These are phyloP conservation scores for Mortierella sp. DNA, from an alignment of 371 early-diverging fungal species.

Conservation along the genomic window DNA sequence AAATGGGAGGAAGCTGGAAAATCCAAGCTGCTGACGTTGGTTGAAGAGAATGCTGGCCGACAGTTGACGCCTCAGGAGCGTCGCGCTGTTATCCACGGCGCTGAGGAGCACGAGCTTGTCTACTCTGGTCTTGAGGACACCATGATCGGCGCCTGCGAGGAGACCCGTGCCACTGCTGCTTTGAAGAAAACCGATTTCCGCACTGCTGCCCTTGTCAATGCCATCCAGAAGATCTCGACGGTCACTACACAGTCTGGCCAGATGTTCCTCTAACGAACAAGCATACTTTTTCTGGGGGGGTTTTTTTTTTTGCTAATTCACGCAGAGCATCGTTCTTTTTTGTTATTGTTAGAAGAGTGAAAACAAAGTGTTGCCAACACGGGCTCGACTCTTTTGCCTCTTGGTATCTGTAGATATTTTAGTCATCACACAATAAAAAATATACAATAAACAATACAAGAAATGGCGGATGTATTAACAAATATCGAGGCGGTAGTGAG, in stretches of 20 bases:
- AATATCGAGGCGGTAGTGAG: neutral
- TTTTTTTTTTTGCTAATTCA: too few relatives aligned
- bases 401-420: too few relatives aligned
- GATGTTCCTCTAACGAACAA: slow-evolving; percentile 70
- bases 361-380: too few relatives aligned
- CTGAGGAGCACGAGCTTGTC: slow-evolving; percentile 91
- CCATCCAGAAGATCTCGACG: slow-evolving; percentile 88
- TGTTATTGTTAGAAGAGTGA: too few relatives aligned
- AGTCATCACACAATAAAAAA: too few relatives aligned
- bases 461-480: neutral
- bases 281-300: neutral
- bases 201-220: slow-evolving; percentile 87
- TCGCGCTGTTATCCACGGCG: slow-evolving; percentile 85
- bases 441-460: too few relatives aligned
- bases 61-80: slow-evolving; percentile 80
- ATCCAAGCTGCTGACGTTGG: slow-evolving; percentile 77
- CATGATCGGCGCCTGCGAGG: slow-evolving; percentile 85
- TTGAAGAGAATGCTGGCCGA: slow-evolving; percentile 85
- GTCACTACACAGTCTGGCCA: slow-evolving; percentile 84
- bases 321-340: too few relatives aligned
- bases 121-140: slow-evolving; percentile 94
- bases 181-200: slow-evolving; percentile 82
- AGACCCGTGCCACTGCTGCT: slow-evolving; percentile 71
- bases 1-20: slow-evolving; percentile 91
- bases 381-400: too few relatives aligned